phyloP scores from a whole-genome alignment of 2,329 filamentous ascomycete genomes.

The Venturia effusa region DNA sequence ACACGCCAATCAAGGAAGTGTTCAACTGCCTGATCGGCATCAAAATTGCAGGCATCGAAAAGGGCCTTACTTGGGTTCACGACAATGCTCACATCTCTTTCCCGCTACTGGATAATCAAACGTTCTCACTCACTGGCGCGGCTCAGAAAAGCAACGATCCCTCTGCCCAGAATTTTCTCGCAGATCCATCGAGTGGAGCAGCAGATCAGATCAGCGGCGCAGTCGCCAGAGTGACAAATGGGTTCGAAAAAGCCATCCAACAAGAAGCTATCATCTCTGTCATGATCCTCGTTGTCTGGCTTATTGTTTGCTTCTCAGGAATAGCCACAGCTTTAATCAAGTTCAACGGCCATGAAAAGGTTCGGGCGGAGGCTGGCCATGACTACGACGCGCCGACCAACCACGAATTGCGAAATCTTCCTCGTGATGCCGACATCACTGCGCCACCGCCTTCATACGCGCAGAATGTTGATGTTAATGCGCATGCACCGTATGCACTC shows the following conservation, averaged over 20 bases:
- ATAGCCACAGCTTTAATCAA: conserved; percentile 54
- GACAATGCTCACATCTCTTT: conserved; percentile 77
- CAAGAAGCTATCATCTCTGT: conserved; percentile 73
- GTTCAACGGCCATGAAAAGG: conserved; percentile 49
- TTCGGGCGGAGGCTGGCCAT: conserved; percentile 48
- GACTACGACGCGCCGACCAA: conserved; percentile 17
- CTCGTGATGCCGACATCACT: conserved; percentile 20
- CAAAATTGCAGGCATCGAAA: conserved; percentile 75
- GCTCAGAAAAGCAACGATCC: conserved; percentile 38
- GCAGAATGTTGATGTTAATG: conserved; percentile 17
- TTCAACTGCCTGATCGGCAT: conserved; percentile 79
- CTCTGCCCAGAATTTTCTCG: conserved; percentile 60
- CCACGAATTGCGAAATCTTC: conserved; percentile 11
- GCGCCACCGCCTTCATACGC: conserved; percentile 14
- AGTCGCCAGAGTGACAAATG: conserved; percentile 56
- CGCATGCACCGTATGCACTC: conserved; percentile 14
- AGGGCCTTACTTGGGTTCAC: conserved; percentile 86
- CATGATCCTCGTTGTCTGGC: conserved; percentile 63
- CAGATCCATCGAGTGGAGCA: conserved; percentile 61
- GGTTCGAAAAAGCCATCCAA: conserved; percentile 56
- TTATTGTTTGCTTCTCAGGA: conserved; percentile 67
- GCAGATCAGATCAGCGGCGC: conserved; percentile 74
- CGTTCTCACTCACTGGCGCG: conserved; percentile 70
- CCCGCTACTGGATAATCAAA: conserved; percentile 66
- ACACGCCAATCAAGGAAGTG: conserved; percentile 67